Base-by-base conservation (phyloP, 2,329 filamentous ascomycete species). In the Aspergillus nomiae region DNA sequence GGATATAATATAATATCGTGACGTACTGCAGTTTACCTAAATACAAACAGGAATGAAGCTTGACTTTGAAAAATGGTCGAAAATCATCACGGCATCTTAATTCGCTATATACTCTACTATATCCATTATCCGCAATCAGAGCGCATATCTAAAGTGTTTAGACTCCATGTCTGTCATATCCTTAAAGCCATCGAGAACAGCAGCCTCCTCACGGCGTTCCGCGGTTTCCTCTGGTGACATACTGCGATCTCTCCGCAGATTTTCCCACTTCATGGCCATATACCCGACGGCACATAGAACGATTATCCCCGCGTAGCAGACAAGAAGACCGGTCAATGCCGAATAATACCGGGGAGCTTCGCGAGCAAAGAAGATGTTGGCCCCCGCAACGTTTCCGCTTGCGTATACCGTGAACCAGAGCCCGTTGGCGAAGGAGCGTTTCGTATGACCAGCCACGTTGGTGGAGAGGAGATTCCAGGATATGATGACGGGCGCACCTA, bases 401-500 rank as follows among this genome's bases (percentile, higher is more conserved):
- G 82, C 81, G 62, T 83, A 74, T 6, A 83, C 77, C 0, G 79
- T 71, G 65, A 85, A 85, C 77, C 82, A 84, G 21, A 84, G 63
- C 0, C 83, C 83, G 30, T 83, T 82, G 0, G 83, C 80, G 0
- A 81, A 77, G 11, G 77, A 80, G 38, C 84, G 78, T 73, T 85
- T 85, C 2, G 83, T 85, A 66, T 86, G 83, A 0, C 83, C 83
- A 0, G 82, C 78, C 14, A 81, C 72, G 78, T 59, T 83, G n/a
- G 78, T 74, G 2, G 77, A 81, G 14, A 84, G 78, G 0, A 85
- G 65, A 28, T 83, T 85, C 84, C 83, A 86, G 43, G 76, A 83
- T 1, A 85, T 65, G 45, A 85, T 81, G 2, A 86, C 79, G 0
- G 83, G 81, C 0, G 82, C 81, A 5, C 83, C 83, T 45, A 85